phyloP scores from a whole-genome alignment of 2,329 filamentous ascomycete species.

The Neofusicoccum kwambonambiense region DNA sequence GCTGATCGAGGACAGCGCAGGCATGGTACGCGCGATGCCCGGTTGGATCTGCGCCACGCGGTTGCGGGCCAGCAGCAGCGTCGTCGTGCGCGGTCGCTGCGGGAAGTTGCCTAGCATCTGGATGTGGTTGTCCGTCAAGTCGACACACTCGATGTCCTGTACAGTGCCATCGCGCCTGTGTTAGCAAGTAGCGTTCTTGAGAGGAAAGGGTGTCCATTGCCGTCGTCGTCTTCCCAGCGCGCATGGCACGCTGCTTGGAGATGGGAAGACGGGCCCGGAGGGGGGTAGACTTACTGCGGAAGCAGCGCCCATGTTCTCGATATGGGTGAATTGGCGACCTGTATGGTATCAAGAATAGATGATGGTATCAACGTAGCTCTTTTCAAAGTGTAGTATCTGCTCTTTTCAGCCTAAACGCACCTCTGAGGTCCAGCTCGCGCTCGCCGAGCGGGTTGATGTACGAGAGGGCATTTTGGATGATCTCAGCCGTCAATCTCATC shows the following conservation, averaged over 20 bases:
- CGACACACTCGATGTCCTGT: conserved; percentile 92
- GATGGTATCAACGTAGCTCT: conserved; percentile 82
- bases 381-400: conserved; percentile 85
- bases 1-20: conserved; percentile 78
- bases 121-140: conserved; percentile 98
- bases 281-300: conserved; percentile 61
- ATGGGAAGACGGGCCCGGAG: neutral
- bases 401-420: conserved; percentile 82
- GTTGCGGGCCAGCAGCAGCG: conserved; percentile 86
- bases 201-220: no score
- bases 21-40: conserved; percentile 70
- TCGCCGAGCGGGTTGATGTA: conserved; percentile 99
- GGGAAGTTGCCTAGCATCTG: conserved; percentile 88
- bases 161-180: no score
- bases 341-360: conserved; percentile 51
- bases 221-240: neutral
- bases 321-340: conserved; percentile 97
- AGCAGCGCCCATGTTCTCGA: conserved; percentile 93
- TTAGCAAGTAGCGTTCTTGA: no score
- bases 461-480: conserved; percentile 91
- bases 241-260: neutral
- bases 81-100: conserved; percentile 81
- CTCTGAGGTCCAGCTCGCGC: conserved; percentile 98
- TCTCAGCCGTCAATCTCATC: conserved; percentile 73
- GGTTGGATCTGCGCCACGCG: conserved; percentile 80